Conservation (phyloP, 352 stramenopile species). For the Phytophthora lateralis region DNA sequence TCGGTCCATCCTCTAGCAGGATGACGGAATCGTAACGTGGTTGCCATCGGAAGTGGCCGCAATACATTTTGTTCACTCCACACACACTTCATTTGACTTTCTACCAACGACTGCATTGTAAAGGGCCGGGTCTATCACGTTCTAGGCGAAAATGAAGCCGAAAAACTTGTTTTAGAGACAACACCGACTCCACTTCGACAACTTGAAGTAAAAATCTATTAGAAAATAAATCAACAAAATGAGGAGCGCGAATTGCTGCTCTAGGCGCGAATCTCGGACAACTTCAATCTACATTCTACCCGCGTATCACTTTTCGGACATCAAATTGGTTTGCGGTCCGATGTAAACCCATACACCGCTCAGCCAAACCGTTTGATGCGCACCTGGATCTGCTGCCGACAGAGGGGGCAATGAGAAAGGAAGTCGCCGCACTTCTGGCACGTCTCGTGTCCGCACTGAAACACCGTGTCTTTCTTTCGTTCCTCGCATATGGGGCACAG, state of each 20-base stretch:
- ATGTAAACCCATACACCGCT: background rate
- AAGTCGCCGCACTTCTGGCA: slow-evolving; percentile 59
- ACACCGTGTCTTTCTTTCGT: slow-evolving; percentile 77
- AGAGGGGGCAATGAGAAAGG: slow-evolving; percentile 72
- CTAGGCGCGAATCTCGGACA: slow-evolving; percentile 11
- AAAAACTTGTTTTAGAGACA: slow-evolving; percentile 7
- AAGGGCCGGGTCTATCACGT: slow-evolving; percentile 6
- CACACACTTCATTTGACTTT: slow-evolving; percentile 10
- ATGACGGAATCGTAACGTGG: slow-evolving; percentile 34
- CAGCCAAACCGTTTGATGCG: slow-evolving; percentile 76
- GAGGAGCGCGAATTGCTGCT: slow-evolving; percentile 31
- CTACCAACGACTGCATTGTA: slow-evolving; percentile 6
- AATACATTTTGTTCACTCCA: slow-evolving; percentile 35
- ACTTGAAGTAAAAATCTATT: slow-evolving; percentile 19
- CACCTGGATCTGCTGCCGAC: slow-evolving; percentile 71
- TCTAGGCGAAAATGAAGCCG: slow-evolving; percentile 26
- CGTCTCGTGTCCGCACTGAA: slow-evolving; percentile 87
- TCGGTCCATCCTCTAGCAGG: slow-evolving; percentile 23
- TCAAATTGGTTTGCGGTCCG: background rate
- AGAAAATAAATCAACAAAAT: slow-evolving; percentile 36
- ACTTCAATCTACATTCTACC: slow-evolving; percentile 12
- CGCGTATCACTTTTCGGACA: slow-evolving; percentile 2
- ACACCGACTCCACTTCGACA: background rate
- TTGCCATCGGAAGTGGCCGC: slow-evolving; percentile 44
- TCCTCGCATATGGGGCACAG: slow-evolving; percentile 83